A percentile compares a stretch with the other conserved stretches of the same genome.
Evolutionary conservation across 495 filamentous ascomycete species (phyloP).

Genomic region (Darksidea phi): DNA sequence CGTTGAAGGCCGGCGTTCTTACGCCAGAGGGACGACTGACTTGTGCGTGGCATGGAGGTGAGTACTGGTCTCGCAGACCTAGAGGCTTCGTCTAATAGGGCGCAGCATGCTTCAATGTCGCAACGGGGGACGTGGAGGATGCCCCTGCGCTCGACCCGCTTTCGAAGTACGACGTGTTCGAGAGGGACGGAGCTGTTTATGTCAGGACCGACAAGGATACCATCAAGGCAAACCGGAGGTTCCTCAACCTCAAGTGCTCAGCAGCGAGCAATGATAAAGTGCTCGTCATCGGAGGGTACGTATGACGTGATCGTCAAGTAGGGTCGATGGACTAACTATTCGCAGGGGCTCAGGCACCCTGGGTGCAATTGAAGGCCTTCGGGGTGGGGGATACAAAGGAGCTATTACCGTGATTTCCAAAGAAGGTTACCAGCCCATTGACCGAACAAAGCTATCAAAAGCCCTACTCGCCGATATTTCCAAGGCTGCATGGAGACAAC

Average conservation of each 20-base stretch:
- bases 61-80: constrained; percentile 24
- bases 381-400: constrained; percentile 77
- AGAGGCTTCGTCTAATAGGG: constrained; percentile 2
- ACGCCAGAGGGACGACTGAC: constrained; percentile 79
- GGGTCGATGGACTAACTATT: constrained; percentile 24
- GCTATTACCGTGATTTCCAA: constrained; percentile 78
- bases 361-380: constrained; percentile 75
- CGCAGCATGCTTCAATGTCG: constrained; percentile 83
- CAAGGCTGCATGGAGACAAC: constrained; percentile 72
- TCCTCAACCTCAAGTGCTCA: constrained; percentile 70
- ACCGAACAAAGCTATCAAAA: constrained; percentile 94
- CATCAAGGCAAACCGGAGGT: constrained; percentile 74
- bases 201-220: constrained; percentile 74
- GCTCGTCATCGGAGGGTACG: constrained; percentile 80
- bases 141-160: constrained; percentile 84
- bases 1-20: constrained; percentile 78
- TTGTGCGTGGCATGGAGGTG: constrained; percentile 95
- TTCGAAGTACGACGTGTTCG: constrained; percentile 71
- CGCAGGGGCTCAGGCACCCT: constrained; percentile 73
- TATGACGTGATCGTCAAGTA: not conserved
- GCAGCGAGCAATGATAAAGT: constrained; percentile 66
- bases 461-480: constrained; percentile 78
- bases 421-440: constrained; percentile 82
- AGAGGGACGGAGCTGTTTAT: constrained; percentile 80
- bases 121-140: constrained; percentile 91